These are phyloP conservation scores for Cladosporium austrohemisphaericum DNA, from an alignment of 2,329 filamentous ascomycete species.

Conservation along the genomic window DNA sequence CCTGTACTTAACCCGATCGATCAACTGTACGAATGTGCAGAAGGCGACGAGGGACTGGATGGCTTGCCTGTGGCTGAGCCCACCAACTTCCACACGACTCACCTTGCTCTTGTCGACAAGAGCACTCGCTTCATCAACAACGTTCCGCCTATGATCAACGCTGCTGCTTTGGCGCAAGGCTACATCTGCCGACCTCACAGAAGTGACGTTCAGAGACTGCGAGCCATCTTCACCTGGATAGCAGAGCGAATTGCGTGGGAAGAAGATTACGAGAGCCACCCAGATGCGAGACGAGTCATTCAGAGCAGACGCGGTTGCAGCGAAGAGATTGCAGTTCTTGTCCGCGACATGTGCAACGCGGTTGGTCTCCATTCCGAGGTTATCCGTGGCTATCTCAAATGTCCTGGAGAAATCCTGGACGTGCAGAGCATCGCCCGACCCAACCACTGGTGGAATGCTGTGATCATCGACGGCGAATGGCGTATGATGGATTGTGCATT, in stretches of 20 bases:
- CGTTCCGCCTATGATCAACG: constrained; percentile 76
- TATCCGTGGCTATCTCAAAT: constrained; percentile 84
- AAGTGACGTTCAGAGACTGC: constrained; percentile 85
- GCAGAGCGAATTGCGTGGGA: constrained; percentile 95
- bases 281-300: constrained; percentile 80
- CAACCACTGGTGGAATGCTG: constrained; percentile 98
- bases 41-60: constrained; percentile 86
- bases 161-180: constrained; percentile 77
- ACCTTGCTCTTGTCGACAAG: constrained; percentile 83
- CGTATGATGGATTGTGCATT: constrained; percentile 92
- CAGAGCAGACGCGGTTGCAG: constrained; percentile 79
- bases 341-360: constrained; percentile 88
- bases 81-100: constrained; percentile 70
- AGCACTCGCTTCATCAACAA: constrained; percentile 80
- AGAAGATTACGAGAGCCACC: constrained; percentile 81
- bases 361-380: constrained; percentile 85
- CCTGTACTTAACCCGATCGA: constrained; percentile 86
- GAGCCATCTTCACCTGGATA: constrained; percentile 97
- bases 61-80: constrained; percentile 78
- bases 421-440: constrained; percentile 76
- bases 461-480: constrained; percentile 92
- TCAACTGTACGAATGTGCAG: constrained; percentile 75
- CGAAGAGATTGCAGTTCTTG: constrained; percentile 83
- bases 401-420: constrained; percentile 78
- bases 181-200: constrained; percentile 93